These are phyloP conservation scores for Rosellinia necatrix DNA, from an alignment of 2,329 filamentous ascomycete genomes.

Conservation along the genomic window DNA sequence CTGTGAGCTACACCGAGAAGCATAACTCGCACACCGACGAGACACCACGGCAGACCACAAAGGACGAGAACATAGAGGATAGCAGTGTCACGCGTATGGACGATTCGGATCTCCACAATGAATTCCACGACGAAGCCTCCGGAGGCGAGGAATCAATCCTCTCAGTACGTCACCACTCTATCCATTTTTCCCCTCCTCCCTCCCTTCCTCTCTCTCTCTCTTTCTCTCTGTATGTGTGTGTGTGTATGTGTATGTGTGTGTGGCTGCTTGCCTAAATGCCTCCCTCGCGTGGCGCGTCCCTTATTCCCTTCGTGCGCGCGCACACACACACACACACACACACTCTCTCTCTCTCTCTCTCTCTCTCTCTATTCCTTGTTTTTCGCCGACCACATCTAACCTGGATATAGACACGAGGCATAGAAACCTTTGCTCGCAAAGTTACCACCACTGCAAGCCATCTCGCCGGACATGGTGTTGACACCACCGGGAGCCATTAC, in stretches of 20 bases:
- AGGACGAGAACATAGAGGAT: background rate
- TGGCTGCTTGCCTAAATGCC: no score
- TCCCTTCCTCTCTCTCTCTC: background rate
- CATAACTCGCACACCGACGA: background rate
- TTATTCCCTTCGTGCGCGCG: no score
- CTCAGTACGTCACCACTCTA: slow-evolving; percentile 33
- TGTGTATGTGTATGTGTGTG: no score
- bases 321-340: no score
- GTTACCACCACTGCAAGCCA: slow-evolving; percentile 92
- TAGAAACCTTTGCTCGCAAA: slow-evolving; percentile 93
- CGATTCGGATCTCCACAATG: slow-evolving; percentile 42
- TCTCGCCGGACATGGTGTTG: slow-evolving; percentile 72
- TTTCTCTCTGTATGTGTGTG: slow-evolving; percentile 4
- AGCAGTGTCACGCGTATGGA: slow-evolving; percentile 40
- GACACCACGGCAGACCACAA: background rate
- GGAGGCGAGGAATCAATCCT: slow-evolving; percentile 41
- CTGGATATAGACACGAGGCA: slow-evolving; percentile 70
- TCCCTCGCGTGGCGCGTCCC: no score
- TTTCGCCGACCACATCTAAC: slow-evolving; percentile 21
- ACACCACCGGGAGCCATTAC: slow-evolving; percentile 69
- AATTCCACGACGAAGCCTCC: slow-evolving; percentile 42
- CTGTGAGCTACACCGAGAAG: no score
- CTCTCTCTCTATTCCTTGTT: background rate
- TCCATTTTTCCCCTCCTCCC: background rate
- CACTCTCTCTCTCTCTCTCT: background rate